Base-by-base conservation (phyloP, 208 protist species). In the Vickermania spadyakhi region DNA sequence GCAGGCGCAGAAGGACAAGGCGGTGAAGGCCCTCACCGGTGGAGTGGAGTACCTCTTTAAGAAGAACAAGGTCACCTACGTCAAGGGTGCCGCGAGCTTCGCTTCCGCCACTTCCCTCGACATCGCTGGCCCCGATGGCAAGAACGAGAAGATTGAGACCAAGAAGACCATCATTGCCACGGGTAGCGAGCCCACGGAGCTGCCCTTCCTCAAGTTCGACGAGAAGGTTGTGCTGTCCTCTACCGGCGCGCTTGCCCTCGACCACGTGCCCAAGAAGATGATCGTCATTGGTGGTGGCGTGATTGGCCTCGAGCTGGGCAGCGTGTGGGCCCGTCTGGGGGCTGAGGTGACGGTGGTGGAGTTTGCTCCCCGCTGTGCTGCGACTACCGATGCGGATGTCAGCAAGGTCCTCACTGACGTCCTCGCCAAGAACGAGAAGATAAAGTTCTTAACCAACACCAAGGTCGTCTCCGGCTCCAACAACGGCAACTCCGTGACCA, bases 1-100 rank as follows among this genome's bases (percentile, higher is more conserved):
- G 94, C 97, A 99, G 82, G 68, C 60, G 54, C 77, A 97, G 59
- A 99, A 99, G 86, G 83, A 95, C 23, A 97, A 92, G 64, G 77
- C 91, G 26, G 97, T 99, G 4, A 96, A 78, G 52, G 87, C 75
- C 14, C 86, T 99, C 21, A 98, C 96, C 0, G 62, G 79, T 36
- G 98, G 98, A 58, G 98, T 99, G 58, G 98, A 99, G 86, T 84
- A 93, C 42, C 86, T 99, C n/a, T 98, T 99, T 82, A 99, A 99
- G 75, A 99, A 99, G 88, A 99, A 99, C 80, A 98, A 98, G 67
- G 96, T 99, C 28, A 83, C 82, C 14, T 99, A 99, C 79, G 70
- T 91, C 52, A 98, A 98, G 75, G 97, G 97, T 57, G 67, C 83
- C 66, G 98, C 86, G 57, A 85, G 69, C 51, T 91, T 99, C 63